phyloP scores from a whole-genome alignment of 805 yeast species.

The Ogataea kodamae region DNA sequence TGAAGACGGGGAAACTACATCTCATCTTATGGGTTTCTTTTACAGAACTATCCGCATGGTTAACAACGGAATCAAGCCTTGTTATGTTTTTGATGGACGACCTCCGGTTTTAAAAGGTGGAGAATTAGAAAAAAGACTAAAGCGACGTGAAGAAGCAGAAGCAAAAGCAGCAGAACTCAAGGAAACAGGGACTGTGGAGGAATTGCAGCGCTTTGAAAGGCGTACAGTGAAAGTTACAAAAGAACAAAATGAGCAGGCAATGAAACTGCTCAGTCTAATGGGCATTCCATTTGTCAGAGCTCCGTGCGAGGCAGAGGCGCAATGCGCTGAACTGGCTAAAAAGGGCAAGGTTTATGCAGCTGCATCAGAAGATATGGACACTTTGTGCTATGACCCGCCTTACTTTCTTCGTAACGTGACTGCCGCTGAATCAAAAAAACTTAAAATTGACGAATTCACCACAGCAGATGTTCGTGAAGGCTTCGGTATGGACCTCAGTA shows the following conservation, averaged over 20 bases:
- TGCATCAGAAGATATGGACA: conserved; percentile 99
- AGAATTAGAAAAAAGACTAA: conserved; percentile 81
- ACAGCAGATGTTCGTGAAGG: conserved; percentile 69
- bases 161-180: conserved; percentile 69
- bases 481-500: conserved; percentile 63
- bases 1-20: conserved; percentile 87
- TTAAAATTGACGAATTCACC: conserved; percentile 83
- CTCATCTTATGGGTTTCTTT: conserved; percentile 95
- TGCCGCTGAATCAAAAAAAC: conserved; percentile 88
- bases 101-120: conserved; percentile 95
- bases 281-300: conserved; percentile 94
- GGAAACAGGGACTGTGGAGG: conserved; percentile 78
- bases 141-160: conserved; percentile 78
- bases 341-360: conserved; percentile 94
- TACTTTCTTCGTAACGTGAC: conserved; percentile 83
- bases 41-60: conserved; percentile 88
- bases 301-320: conserved; percentile 98
- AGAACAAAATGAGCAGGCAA: conserved; percentile 94
- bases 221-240: conserved; percentile 84
- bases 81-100: conserved; percentile 95
- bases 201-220: conserved; percentile 71
- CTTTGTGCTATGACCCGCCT: conserved; percentile 88
- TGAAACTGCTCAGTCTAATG: conserved; percentile 75
- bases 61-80: conserved; percentile 92
- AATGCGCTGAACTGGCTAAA: conserved; percentile 89